Evolutionary conservation across 2,329 filamentous ascomycete species (phyloP).

Genomic region (Cladosporium halotolerans): DNA sequence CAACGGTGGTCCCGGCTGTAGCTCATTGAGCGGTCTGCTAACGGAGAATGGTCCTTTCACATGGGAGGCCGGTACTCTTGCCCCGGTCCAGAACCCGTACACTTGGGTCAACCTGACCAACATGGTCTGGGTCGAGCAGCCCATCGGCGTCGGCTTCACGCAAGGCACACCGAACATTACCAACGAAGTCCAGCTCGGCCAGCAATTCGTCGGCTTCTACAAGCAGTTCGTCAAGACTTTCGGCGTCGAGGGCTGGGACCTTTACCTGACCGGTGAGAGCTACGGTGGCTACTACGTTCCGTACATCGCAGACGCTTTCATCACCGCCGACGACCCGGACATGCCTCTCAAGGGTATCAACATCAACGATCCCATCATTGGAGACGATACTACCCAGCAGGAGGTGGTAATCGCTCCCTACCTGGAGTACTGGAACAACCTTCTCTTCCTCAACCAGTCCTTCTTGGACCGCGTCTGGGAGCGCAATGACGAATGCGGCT

Average conservation of each 20-base stretch:
- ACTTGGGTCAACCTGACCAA: slow-evolving; percentile 59
- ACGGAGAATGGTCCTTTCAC: slow-evolving; percentile 27
- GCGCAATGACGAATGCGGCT: slow-evolving; percentile 29
- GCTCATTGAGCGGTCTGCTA: slow-evolving; percentile 17
- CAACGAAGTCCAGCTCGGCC: slow-evolving; percentile 41
- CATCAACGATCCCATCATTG: slow-evolving; percentile 46
- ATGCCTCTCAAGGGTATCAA: slow-evolving; percentile 46
- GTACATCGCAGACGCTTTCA: slow-evolving; percentile 50
- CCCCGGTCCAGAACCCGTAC: slow-evolving; percentile 39
- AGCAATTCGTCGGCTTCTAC: slow-evolving; percentile 46
- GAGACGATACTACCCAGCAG: slow-evolving; percentile 35
- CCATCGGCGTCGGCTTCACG: slow-evolving; percentile 41
- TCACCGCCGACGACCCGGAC: slow-evolving; percentile 44
- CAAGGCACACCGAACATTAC: slow-evolving; percentile 41
- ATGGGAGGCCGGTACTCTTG: slow-evolving; percentile 38
- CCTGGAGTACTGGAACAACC: slow-evolving; percentile 35
- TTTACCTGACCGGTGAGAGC: slow-evolving; percentile 61
- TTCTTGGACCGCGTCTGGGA: slow-evolving; percentile 32
- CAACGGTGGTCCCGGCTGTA: slow-evolving; percentile 23
- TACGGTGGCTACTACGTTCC: slow-evolving; percentile 58
- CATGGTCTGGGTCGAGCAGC: slow-evolving; percentile 60
- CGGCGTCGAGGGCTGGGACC: slow-evolving; percentile 51
- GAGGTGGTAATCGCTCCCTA: slow-evolving; percentile 30
- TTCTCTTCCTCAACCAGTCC: slow-evolving; percentile 36
- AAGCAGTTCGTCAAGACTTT: slow-evolving; percentile 53